A percentile compares a stretch with the other conserved stretches of the same genome.
phyloP scores from a whole-genome alignment of 2,329 filamentous ascomycete genomes.

The Phaeosphaeriaceae sp. region DNA sequence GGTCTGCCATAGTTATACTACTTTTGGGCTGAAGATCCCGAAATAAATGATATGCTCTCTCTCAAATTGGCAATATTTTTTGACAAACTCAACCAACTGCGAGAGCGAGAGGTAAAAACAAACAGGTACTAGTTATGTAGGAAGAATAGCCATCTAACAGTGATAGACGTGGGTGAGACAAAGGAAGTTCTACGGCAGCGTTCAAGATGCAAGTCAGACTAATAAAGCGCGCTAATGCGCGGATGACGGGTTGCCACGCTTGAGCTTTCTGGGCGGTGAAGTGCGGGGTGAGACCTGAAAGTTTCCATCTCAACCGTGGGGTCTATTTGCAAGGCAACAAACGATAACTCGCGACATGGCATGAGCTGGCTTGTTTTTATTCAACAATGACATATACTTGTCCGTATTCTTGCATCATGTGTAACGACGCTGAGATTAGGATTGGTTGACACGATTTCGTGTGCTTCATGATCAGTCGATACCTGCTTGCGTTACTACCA shows the following conservation, averaged over 20 bases:
- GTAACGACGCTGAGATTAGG: not conserved
- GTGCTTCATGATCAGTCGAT: not conserved
- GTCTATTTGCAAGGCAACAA: not conserved
- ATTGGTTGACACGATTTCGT: not conserved
- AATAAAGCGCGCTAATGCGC: conserved; percentile 11
- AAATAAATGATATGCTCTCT: not conserved
- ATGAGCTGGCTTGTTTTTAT: not conserved
- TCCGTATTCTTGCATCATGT: not conserved
- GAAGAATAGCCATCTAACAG: no score
- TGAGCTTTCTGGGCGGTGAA: not conserved
- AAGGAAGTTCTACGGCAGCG: no score
- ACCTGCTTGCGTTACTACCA: not conserved
- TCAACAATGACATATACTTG: not conserved
- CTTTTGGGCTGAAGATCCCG: not conserved
- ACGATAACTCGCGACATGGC: not conserved
- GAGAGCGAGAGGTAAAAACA: no score
- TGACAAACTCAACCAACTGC: not conserved
- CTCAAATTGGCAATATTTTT: not conserved
- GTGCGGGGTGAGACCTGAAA: not conserved
- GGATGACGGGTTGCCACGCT: conserved; percentile 8
- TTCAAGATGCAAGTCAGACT: no score
- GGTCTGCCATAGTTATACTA: conserved; percentile 30
- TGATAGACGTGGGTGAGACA: no score
- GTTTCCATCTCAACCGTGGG: not conserved
- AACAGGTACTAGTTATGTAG: no score